phyloP scores from a whole-genome alignment of 2,329 filamentous ascomycete species.

The Colletotrichum viniferum region DNA sequence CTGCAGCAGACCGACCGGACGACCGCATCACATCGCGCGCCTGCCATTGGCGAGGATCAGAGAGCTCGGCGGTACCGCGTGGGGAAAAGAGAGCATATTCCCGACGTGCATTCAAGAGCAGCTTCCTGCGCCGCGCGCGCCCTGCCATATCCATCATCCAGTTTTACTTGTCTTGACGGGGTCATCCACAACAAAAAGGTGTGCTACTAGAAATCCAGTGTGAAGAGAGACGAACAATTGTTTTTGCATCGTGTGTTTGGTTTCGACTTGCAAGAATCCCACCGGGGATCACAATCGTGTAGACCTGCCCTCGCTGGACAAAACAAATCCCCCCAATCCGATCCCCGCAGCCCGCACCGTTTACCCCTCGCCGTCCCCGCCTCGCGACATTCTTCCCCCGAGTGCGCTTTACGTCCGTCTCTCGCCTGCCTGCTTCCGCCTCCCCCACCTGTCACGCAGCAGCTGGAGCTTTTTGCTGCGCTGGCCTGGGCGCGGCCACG shows the following conservation, averaged over 20 bases:
- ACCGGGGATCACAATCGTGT: background rate
- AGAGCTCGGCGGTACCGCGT: background rate
- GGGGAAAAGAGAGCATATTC: background rate
- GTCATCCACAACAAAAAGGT: background rate
- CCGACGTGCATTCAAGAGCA: background rate
- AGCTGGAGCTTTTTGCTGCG: background rate
- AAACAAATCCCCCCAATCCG: background rate
- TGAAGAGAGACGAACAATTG: background rate
- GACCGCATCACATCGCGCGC: background rate
- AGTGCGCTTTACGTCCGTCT: background rate
- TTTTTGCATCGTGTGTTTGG: background rate
- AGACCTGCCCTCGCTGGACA: background rate
- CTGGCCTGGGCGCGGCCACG: background rate
- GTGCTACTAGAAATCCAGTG: background rate
- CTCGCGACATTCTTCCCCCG: conserved; percentile 21
- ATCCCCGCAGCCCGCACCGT: conserved; percentile 11
- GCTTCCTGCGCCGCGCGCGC: background rate
- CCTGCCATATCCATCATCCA: background rate
- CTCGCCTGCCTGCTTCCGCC: background rate
- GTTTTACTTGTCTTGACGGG: background rate
- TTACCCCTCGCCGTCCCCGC: conserved; percentile 15
- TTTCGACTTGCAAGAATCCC: too few relatives aligned
- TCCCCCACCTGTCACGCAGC: background rate
- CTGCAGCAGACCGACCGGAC: background rate
- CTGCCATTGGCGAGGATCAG: conserved; percentile 2